Percentiles rank a stretch among this genome's conserved stretches.
Evolutionary conservation across 2,329 filamentous ascomycete genomes (phyloP).

Genomic region (Fusarium veterinarium): DNA sequence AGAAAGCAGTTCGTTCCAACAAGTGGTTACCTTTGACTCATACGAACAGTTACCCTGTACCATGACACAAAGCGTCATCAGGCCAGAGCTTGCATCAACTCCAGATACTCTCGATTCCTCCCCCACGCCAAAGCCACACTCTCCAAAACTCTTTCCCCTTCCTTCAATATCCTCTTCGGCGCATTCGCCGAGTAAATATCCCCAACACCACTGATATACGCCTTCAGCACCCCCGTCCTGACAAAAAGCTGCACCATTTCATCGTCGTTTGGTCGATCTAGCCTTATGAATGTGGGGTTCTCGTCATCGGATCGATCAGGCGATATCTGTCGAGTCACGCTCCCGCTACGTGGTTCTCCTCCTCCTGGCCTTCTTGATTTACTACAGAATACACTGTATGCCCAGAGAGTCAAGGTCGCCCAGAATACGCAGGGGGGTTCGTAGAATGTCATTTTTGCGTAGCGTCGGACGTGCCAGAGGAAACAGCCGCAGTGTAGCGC

Average conservation of each 20-base stretch:
- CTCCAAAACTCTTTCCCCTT: conserved; percentile 38
- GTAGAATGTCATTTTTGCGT: conserved; percentile 54
- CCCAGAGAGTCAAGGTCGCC: conserved; percentile 54
- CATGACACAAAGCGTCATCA: not conserved
- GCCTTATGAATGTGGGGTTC: conserved; percentile 57
- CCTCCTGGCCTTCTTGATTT: not conserved
- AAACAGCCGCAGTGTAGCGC: conserved; percentile 57
- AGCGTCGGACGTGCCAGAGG: conserved; percentile 60
- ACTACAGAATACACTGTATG: conserved; percentile 47
- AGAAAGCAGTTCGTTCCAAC: too few species aligned
- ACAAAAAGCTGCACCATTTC: conserved; percentile 69
- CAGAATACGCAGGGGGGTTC: conserved; percentile 54
- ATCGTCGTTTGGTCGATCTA: conserved; percentile 68
- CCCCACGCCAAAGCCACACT: conserved; percentile 33
- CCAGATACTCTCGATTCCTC: conserved; percentile 14
- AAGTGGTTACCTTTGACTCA: not conserved
- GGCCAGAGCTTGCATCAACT: not conserved
- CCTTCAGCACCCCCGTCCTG: conserved; percentile 60
- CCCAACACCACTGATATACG: conserved; percentile 63
- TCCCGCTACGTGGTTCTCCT: conserved; percentile 2
- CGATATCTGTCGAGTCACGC: not conserved
- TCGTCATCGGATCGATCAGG: conserved; percentile 5
- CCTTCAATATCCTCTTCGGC: conserved; percentile 31
- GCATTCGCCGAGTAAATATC: conserved; percentile 53
- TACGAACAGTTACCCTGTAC: not conserved